Percentiles rank a stretch among this genome's conserved stretches.
Evolutionary conservation across 2,329 filamentous ascomycete species (phyloP).

Genomic region (Aspergillus niger): DNA sequence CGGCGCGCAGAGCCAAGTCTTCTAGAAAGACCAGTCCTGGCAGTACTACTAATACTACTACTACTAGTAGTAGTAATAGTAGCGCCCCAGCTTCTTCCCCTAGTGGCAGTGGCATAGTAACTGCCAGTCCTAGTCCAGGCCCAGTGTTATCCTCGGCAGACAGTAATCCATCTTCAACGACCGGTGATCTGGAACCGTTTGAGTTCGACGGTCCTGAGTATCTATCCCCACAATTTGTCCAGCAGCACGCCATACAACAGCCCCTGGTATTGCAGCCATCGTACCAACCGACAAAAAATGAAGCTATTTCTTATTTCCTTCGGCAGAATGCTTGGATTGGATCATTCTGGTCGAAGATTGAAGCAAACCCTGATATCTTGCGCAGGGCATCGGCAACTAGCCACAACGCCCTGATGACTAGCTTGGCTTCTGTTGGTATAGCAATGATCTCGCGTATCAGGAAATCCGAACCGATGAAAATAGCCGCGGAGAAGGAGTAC

Average conservation of each 20-base stretch:
- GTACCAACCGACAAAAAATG: conserved; percentile 29
- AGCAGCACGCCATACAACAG: conserved; percentile 12
- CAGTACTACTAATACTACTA: background rate
- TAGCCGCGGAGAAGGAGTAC: conserved; percentile 56
- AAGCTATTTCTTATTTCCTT: conserved; percentile 41
- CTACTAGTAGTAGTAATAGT: too few species aligned
- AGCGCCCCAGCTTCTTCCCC: conserved; percentile 22
- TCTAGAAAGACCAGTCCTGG: conserved; percentile 11
- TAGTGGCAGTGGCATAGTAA: conserved; percentile 21
- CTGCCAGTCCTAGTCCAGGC: conserved; percentile 12
- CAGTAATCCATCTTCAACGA: background rate
- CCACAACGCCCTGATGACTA: conserved; percentile 42
- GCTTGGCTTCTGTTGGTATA: conserved; percentile 61
- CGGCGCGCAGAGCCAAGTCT: conserved; percentile 25
- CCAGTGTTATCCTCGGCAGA: background rate
- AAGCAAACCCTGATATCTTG: conserved; percentile 22
- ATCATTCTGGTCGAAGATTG: conserved; percentile 27
- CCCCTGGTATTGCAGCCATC: conserved; percentile 29
- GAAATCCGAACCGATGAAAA: conserved; percentile 50
- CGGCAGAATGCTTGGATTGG: conserved; percentile 37
- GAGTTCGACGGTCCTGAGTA: conserved; percentile 20
- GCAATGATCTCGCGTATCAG: conserved; percentile 60
- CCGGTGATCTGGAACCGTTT: background rate
- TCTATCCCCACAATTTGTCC: conserved; percentile 18
- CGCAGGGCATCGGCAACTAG: conserved; percentile 25